These are phyloP conservation scores for Solanum corneliomulleri DNA, from an alignment of 257 asterid species.

Conservation along the genomic window DNA sequence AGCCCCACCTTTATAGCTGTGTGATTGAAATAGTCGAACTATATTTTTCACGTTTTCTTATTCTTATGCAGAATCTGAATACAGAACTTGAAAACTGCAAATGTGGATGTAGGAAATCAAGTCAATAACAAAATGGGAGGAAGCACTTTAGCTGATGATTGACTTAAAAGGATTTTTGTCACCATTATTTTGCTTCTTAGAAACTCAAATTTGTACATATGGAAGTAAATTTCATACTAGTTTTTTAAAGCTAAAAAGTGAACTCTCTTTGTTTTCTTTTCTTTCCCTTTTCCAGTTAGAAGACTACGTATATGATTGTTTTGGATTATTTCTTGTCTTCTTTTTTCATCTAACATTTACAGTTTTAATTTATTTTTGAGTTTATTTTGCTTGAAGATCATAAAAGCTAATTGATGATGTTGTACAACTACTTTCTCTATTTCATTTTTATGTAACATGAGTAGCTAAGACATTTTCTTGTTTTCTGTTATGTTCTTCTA, in stretches of 20 bases:
- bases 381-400: neutral
- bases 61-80: constrained; percentile 42
- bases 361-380: neutral
- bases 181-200: neutral
- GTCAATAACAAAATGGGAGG: neutral
- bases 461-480: neutral
- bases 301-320: neutral
- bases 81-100: constrained; percentile 60
- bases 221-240: neutral
- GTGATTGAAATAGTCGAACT: neutral
- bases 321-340: neutral
- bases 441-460: neutral
- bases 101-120: constrained; percentile 58
- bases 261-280: neutral
- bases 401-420: neutral
- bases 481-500: neutral
- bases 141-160: neutral
- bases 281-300: neutral
- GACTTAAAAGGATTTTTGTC: neutral
- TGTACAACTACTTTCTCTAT: neutral
- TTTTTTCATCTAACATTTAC: neutral
- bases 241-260: neutral
- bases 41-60: neutral
- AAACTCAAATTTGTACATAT: neutral
- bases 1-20: neutral